Evolutionary conservation across 2,329 filamentous ascomycete genomes (phyloP).

Genomic region (Daldinia eschscholtzii): DNA sequence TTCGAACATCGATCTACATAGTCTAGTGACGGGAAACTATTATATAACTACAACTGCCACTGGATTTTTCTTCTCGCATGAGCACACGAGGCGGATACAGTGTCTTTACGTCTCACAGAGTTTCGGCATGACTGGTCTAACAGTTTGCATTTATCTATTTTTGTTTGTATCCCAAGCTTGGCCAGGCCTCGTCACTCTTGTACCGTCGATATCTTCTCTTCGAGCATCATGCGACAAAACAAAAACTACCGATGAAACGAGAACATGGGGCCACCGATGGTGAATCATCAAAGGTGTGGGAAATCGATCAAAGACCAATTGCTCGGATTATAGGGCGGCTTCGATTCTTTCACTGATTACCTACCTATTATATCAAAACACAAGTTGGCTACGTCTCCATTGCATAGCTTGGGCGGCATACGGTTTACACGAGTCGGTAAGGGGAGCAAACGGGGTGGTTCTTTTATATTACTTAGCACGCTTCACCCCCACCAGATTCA

Average conservation of each 20-base stretch:
- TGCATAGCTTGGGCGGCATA: slow-evolving; percentile 37
- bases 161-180: slow-evolving; percentile 15
- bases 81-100: slow-evolving; percentile 20
- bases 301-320: slow-evolving; percentile 12
- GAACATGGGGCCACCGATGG: slow-evolving; percentile 19
- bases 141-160: slow-evolving; percentile 21
- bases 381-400: slow-evolving; percentile 32
- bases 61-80: slow-evolving; percentile 2
- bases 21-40: slow-evolving; percentile 8
- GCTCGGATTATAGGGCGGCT: slow-evolving; percentile 29
- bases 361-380: slow-evolving; percentile 18
- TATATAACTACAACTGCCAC: slow-evolving; percentile 14
- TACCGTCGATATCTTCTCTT: slow-evolving; percentile 17
- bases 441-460: slow-evolving; percentile 28
- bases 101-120: slow-evolving; percentile 18
- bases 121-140: slow-evolving; percentile 14
- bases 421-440: slow-evolving; percentile 25
- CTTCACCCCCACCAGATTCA: slow-evolving; percentile 19
- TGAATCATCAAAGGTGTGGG: slow-evolving; percentile 26
- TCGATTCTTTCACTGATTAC: slow-evolving; percentile 27
- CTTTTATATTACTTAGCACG: slow-evolving; percentile 27
- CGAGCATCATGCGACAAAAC: slow-evolving; percentile 25
- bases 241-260: slow-evolving; percentile 7
- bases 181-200: slow-evolving; percentile 9
- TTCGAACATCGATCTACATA: slow-evolving; percentile 5